phyloP scores from a whole-genome alignment of 345 rosid species.

The Eucalyptus polyanthemos region DNA sequence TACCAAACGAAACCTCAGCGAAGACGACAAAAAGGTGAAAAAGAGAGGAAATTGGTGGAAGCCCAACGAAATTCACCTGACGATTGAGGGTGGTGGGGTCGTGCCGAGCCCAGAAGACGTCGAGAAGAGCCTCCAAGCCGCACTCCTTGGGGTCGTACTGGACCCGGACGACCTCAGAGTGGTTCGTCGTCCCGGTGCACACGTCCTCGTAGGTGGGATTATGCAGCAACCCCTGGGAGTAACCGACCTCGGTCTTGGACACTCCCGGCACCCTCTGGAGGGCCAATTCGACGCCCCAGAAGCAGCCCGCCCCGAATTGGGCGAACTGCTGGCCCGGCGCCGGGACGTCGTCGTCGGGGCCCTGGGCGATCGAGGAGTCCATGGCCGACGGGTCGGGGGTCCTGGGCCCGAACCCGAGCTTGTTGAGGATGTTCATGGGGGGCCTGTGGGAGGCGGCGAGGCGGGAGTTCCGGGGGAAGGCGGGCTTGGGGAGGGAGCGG shows the following conservation, averaged over 20 bases:
- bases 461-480: slow-evolving; percentile 1
- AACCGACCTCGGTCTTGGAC: slow-evolving; percentile 81
- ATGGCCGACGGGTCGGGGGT: slow-evolving; percentile 27
- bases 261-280: slow-evolving; percentile 84
- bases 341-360: slow-evolving; percentile 63
- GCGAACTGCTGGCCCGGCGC: slow-evolving; percentile 65
- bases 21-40: background rate
- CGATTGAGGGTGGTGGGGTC: slow-evolving; percentile 93
- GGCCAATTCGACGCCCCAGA: slow-evolving; percentile 91
- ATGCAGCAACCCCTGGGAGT: slow-evolving; percentile 44
- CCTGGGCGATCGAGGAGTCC: slow-evolving; percentile 63
- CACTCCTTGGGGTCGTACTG: slow-evolving; percentile 83
- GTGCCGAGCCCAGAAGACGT: slow-evolving; percentile 78
- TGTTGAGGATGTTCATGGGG: slow-evolving; percentile 84
- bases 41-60: background rate
- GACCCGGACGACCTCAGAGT: slow-evolving; percentile 75
- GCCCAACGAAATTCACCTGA: slow-evolving; percentile 37
- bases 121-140: slow-evolving; percentile 54
- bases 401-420: slow-evolving; percentile 58
- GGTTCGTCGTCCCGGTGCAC: slow-evolving; percentile 61
- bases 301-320: slow-evolving; percentile 94
- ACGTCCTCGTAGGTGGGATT: slow-evolving; percentile 76
- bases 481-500: background rate
- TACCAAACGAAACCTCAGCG: background rate
- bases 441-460: slow-evolving; percentile 9